phyloP scores from a whole-genome alignment of 2,329 filamentous ascomycete genomes.

The Aspergillus neoniger region DNA sequence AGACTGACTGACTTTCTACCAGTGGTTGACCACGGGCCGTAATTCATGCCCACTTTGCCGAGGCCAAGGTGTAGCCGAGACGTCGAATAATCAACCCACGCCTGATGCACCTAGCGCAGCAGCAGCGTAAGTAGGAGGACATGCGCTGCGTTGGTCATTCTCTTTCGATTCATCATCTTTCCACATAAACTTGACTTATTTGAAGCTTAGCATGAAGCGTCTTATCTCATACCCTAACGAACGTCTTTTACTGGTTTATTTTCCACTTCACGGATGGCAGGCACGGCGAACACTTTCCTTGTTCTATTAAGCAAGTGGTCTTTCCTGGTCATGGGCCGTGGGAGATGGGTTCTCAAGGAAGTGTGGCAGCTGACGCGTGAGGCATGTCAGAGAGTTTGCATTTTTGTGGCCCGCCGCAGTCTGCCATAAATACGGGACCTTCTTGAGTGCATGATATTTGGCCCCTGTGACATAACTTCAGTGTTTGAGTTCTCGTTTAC shows the following conservation, averaged over 20 bases:
- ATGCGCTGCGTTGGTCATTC: slow-evolving; percentile 1
- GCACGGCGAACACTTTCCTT: slow-evolving; percentile 22
- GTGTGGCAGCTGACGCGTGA: slow-evolving; percentile 3
- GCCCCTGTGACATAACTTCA: slow-evolving; percentile 12
- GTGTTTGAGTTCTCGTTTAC: neutral
- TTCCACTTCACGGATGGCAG: slow-evolving; percentile 32
- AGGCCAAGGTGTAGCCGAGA: slow-evolving; percentile 46
- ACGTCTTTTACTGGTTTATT: slow-evolving; percentile 21
- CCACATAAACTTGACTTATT: slow-evolving; percentile 16
- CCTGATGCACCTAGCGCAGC: slow-evolving; percentile 20
- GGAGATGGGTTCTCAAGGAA: slow-evolving; percentile 7
- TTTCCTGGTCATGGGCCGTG: slow-evolving; percentile 18
- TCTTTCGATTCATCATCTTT: slow-evolving; percentile 6
- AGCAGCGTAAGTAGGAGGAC: slow-evolving; percentile 16
- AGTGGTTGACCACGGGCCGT: slow-evolving; percentile 66
- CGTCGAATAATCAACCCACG: slow-evolving; percentile 21
- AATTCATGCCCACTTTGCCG: slow-evolving; percentile 43
- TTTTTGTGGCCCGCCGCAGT: neutral
- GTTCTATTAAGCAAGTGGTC: slow-evolving; percentile 17
- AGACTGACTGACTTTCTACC: slow-evolving; percentile 31
- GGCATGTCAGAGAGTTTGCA: neutral
- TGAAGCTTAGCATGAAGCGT: slow-evolving; percentile 36
- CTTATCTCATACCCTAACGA: slow-evolving; percentile 30
- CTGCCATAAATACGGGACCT: neutral
- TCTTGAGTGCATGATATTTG: slow-evolving; percentile 2